Conservation (phyloP, 768 basidiomycete species). For the Tricholoma saponaceum region DNA sequence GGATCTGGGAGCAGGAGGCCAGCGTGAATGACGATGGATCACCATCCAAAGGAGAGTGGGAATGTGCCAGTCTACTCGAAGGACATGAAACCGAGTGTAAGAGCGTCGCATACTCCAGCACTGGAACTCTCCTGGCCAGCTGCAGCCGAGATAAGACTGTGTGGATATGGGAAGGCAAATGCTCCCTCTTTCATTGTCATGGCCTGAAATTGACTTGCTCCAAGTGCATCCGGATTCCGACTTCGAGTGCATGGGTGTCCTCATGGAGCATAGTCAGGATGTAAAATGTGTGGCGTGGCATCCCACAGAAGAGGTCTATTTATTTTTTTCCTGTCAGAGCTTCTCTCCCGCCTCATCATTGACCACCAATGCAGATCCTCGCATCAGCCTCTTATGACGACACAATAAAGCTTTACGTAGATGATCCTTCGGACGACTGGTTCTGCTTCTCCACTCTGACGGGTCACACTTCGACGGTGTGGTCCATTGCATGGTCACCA, state of each 20-base stretch:
- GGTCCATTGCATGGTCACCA: constrained; percentile 83
- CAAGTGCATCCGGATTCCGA: constrained; percentile 87
- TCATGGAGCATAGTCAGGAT: constrained; percentile 97
- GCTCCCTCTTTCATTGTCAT: background rate
- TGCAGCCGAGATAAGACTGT: constrained; percentile 97
- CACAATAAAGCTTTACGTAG: constrained; percentile 87
- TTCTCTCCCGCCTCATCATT: constrained; percentile 11
- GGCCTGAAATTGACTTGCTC: constrained; percentile 2
- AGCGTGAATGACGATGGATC: constrained; percentile 32
- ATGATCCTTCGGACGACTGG: constrained; percentile 96
- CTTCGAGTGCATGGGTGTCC: constrained; percentile 90
- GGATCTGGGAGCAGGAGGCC: constrained; percentile 79
- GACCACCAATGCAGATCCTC: constrained; percentile 61
- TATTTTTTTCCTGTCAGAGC: constrained; percentile 3
- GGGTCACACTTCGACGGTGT: constrained; percentile 86
- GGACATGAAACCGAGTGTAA: constrained; percentile 99
- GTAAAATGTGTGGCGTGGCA: constrained; percentile 96
- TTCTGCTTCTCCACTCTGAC: constrained; percentile 77
- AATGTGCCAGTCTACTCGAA: constrained; percentile 81
- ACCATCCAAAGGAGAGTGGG: constrained; percentile 62
- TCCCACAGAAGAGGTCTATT: constrained; percentile 83
- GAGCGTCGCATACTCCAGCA: constrained; percentile 75
- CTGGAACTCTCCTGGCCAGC: constrained; percentile 83
- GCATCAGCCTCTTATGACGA: constrained; percentile 98
- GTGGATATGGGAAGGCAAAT: constrained; percentile 95